Conservation (phyloP, 148 eudicot species). For the Rhododendron simsii region DNA sequence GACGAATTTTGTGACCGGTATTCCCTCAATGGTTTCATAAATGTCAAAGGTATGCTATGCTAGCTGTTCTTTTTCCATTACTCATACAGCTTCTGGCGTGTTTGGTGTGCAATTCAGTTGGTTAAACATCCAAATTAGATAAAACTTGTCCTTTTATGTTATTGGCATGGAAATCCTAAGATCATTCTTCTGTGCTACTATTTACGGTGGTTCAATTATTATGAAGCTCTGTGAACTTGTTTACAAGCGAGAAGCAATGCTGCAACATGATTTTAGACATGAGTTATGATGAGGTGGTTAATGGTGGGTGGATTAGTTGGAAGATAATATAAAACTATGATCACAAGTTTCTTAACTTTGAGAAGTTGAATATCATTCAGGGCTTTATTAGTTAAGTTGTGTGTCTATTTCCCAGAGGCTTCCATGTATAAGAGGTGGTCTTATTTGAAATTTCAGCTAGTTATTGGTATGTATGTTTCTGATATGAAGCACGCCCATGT, state of each 20-base stretch:
- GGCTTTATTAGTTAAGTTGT: neutral
- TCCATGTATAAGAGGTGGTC: neutral
- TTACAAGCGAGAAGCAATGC: slow-evolving; percentile 1
- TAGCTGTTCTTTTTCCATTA: neutral
- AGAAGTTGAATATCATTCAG: neutral
- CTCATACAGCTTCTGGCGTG: slow-evolving; percentile 1
- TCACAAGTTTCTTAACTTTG: neutral
- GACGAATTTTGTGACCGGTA: slow-evolving; percentile 82
- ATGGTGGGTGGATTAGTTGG: neutral
- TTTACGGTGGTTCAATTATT: neutral
- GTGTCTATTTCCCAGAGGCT: neutral
- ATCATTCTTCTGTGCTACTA: neutral
- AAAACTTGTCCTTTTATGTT: neutral
- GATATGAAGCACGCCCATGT: neutral
- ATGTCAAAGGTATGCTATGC: slow-evolving; percentile 47
- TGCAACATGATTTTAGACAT: neutral
- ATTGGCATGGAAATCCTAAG: neutral
- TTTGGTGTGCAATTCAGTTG: neutral
- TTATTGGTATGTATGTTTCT: neutral
- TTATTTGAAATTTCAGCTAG: neutral
- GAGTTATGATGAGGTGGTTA: neutral
- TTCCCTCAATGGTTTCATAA: slow-evolving; percentile 70
- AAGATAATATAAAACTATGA: neutral
- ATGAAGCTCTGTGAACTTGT: neutral
- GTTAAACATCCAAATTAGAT: neutral